These are phyloP conservation scores for Aureobasidium sp. DNA, from an alignment of 2,329 filamentous ascomycete genomes.

Conservation along the genomic window DNA sequence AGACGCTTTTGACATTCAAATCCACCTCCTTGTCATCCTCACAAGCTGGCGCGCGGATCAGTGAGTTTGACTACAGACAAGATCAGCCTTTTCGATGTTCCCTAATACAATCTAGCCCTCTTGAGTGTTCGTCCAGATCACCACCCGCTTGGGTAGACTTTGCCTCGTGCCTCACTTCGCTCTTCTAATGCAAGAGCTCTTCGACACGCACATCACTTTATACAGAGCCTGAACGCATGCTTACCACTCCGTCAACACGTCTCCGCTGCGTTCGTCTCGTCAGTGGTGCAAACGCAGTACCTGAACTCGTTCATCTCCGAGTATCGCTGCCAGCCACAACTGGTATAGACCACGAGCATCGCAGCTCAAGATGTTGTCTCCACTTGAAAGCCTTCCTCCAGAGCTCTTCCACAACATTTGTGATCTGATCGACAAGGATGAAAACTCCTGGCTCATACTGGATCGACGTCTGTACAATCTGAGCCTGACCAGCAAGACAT, in stretches of 20 bases:
- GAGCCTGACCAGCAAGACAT: background rate
- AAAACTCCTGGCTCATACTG: too few relatives aligned
- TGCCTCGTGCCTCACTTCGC: background rate
- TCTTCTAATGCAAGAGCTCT: background rate
- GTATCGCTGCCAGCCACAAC: background rate
- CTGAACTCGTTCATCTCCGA: background rate
- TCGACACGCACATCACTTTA: background rate
- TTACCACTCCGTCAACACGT: background rate
- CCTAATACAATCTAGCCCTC: background rate
- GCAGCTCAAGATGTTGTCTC: background rate
- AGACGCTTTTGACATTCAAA: background rate
- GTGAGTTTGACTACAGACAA: background rate
- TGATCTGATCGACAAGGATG: background rate
- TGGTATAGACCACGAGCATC: background rate
- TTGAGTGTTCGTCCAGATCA: background rate
- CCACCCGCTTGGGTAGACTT: background rate
- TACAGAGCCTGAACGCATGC: background rate
- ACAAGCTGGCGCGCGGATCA: background rate
- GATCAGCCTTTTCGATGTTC: background rate
- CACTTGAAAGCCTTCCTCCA: background rate
- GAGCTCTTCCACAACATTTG: background rate
- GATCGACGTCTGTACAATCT: background rate
- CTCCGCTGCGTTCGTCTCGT: background rate
- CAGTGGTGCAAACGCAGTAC: background rate
- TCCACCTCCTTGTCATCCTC: background rate